Evolutionary conservation across 1,284 basidiomycete species (phyloP), one percentile per base, ranked within the genome.

Genomic region (Ustilago shanxiensis): DNA sequence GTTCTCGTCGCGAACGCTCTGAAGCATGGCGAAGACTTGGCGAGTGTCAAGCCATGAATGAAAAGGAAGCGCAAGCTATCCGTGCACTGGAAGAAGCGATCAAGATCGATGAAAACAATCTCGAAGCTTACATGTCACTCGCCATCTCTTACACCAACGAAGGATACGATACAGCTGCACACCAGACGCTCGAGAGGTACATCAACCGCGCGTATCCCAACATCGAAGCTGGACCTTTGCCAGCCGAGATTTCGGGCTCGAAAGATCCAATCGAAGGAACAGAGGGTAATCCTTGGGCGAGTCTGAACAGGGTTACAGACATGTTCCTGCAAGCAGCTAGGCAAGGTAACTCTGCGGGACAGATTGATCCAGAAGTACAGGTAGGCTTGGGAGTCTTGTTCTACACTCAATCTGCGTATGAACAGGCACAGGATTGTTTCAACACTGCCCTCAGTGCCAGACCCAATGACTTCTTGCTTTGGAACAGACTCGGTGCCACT

Each of bases 71-170:
- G 18, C 87, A 88, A 72, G 89, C 89, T 4, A 88, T 90, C 60
- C 83, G 87, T 11, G 89, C 89, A 11, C 87, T 90, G 57, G 89
- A 89, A 89, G 78, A 84, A 65, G 83, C 84, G 26, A 78, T 86
- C 66, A 73, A 92, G 65, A 91, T 96, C 87, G 90, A 93, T 70
- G 88, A 91, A 60, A 91, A 91, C 91, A 67, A 94, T 92, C 5
- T 89, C 93, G 45, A 89, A 59, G 83, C 77, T 0, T 80, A 56
- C 44, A 63, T 71, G 79, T 80, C 83, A 24, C 90, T 99, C 20
- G 95, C 97, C 3, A 96, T 98, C 77, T 95, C 94, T 5, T 99
- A 95, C 87, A 98, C 95, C 53, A 99, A 99, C 85, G 97, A 99
- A 88, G 91, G 91, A 0, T 93, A 92, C 83, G 96, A 99, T 82